Evolutionary conservation across 768 basidiomycete genomes (phyloP).

Genomic region (Suillus subluteus): DNA sequence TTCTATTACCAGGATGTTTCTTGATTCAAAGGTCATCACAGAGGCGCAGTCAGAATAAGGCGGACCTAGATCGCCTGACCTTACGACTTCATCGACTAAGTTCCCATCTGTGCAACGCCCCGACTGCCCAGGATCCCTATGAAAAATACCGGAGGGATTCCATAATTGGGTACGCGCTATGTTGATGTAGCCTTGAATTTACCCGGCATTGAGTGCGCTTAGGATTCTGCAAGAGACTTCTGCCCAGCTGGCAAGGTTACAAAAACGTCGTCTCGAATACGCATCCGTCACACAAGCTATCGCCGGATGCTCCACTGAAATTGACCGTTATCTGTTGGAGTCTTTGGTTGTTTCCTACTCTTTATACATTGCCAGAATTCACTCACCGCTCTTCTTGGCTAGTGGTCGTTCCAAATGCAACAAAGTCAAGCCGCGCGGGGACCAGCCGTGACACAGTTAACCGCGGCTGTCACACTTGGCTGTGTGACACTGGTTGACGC

Average conservation of each 20-base stretch:
- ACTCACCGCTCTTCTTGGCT: not conserved
- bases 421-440: not conserved
- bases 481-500: conserved; percentile 28
- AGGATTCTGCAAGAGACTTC: not conserved
- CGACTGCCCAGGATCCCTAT: not conserved
- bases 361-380: not conserved
- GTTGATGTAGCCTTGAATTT: not conserved
- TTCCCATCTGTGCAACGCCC: not conserved
- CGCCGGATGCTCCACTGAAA: not conserved
- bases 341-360: not conserved
- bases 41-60: not conserved
- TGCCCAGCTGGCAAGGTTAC: not conserved
- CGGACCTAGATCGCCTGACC: not conserved
- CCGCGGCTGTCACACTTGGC: conserved; percentile 13
- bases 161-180: conserved; percentile 8
- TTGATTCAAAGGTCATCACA: not conserved
- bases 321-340: not conserved
- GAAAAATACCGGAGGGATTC: not conserved
- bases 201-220: too few species aligned
- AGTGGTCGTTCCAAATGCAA: not conserved
- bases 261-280: not conserved
- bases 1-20: not conserved
- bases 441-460: not conserved
- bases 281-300: not conserved
- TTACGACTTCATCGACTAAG: not conserved